Evolutionary conservation across 2,329 filamentous ascomycete genomes (phyloP).

Genomic region (Penicillium sp.): DNA sequence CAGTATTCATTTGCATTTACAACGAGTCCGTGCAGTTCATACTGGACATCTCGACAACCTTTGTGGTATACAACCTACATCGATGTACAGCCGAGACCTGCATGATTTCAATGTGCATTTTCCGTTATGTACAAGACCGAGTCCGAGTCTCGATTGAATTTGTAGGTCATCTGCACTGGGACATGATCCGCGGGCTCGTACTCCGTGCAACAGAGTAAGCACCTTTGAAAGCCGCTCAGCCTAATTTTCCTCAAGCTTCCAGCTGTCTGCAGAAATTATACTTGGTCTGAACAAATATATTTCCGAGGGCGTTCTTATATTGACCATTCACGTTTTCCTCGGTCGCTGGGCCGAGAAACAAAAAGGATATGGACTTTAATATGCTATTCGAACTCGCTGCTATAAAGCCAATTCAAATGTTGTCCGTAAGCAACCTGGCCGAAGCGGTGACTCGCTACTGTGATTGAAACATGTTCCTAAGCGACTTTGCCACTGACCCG

Average conservation of each 20-base stretch:
- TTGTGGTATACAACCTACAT: background rate
- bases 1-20: background rate
- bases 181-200: constrained; percentile 12
- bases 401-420: background rate
- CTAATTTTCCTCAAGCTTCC: background rate
- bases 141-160: constrained; percentile 8
- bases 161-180: constrained; percentile 17
- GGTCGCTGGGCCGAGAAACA: background rate
- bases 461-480: background rate
- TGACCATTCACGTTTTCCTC: background rate
- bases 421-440: background rate
- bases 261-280: constrained; percentile 1
- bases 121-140: constrained; percentile 3
- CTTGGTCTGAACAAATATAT: background rate
- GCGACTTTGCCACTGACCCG: background rate
- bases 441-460: background rate
- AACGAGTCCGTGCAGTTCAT: background rate
- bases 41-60: background rate
- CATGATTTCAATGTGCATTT: constrained; percentile 7
- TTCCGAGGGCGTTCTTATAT: background rate
- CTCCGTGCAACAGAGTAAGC: constrained; percentile 3
- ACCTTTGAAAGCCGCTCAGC: background rate
- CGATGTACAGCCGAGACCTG: background rate
- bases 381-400: background rate
- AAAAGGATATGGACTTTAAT: background rate